phyloP scores from a whole-genome alignment of 2,329 filamentous ascomycete genomes.

The Colletotrichum ledebouriae region DNA sequence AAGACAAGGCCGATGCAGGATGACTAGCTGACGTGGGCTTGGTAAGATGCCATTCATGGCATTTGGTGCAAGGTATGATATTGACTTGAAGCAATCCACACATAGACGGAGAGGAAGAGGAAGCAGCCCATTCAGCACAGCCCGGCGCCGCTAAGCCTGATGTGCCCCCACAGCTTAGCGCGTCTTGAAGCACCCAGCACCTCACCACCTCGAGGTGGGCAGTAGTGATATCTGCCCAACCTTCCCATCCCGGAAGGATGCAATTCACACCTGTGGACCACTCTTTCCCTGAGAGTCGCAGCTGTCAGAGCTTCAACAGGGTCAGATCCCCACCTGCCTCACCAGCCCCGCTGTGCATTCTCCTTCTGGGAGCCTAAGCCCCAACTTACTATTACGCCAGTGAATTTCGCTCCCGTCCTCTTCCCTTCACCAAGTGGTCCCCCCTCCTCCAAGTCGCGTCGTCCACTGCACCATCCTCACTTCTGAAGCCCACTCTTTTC shows the following conservation, averaged over 20 bases:
- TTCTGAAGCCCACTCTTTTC: not conserved
- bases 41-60: not conserved
- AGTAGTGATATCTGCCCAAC: slow-evolving; percentile 14
- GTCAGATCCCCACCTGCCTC: not conserved
- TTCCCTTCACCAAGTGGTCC: too few species aligned
- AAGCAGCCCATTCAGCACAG: slow-evolving; percentile 2
- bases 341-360: too few species aligned
- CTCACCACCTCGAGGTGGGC: not conserved
- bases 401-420: too few species aligned
- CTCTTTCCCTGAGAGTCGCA: not conserved
- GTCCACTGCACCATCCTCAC: too few species aligned
- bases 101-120: too few species aligned
- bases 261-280: slow-evolving; percentile 14
- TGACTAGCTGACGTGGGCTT: not conserved
- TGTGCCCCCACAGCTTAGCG: slow-evolving; percentile 4
- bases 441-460: too few species aligned
- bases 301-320: slow-evolving; percentile 1
- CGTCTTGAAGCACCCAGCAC: not conserved
- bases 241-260: slow-evolving; percentile 12
- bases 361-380: too few species aligned
- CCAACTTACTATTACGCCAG: too few species aligned
- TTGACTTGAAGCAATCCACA: too few species aligned
- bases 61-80: not conserved
- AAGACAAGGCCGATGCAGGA: not conserved
- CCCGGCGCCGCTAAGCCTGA: slow-evolving; percentile 28